These are phyloP conservation scores for Pseudogymnoascus sp. DNA, from an alignment of 2,329 filamentous ascomycete species.

Conservation along the genomic window DNA sequence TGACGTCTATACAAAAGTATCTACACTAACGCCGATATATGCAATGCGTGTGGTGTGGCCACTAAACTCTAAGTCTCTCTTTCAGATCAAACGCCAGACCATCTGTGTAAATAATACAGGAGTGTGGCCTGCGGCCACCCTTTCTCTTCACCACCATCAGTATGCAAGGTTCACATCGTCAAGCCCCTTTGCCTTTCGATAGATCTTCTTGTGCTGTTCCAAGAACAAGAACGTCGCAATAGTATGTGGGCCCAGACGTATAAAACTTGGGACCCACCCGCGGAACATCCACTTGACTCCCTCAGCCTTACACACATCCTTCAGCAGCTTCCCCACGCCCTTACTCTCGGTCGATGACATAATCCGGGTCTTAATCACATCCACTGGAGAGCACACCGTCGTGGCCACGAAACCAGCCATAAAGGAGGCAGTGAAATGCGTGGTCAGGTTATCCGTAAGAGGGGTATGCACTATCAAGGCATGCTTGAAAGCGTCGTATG, in stretches of 20 bases:
- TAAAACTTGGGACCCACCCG: slow-evolving; percentile 76
- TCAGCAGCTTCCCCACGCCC: slow-evolving; percentile 52
- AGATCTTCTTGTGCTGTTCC: slow-evolving; percentile 77
- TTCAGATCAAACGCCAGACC: not conserved
- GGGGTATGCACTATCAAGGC: slow-evolving; percentile 59
- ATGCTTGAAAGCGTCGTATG: slow-evolving; percentile 76
- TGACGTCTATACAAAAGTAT: not conserved
- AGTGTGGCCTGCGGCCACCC: not conserved
- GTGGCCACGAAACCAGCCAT: slow-evolving; percentile 77
- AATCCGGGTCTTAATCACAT: slow-evolving; percentile 82
- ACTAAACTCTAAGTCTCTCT: not conserved
- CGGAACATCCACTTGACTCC: slow-evolving; percentile 80
- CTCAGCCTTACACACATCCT: slow-evolving; percentile 61
- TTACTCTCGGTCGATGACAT: slow-evolving; percentile 61
- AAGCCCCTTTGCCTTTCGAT: slow-evolving; percentile 44
- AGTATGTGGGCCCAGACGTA: slow-evolving; percentile 66
- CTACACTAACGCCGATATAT: not conserved
- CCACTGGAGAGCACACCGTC: slow-evolving; percentile 76
- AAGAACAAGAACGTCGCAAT: slow-evolving; percentile 81
- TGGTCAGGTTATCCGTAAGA: slow-evolving; percentile 60
- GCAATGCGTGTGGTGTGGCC: slow-evolving; percentile 5
- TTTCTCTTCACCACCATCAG: not conserved
- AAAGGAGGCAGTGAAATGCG: slow-evolving; percentile 72
- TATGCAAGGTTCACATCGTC: slow-evolving; percentile 15
- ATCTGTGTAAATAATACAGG: not conserved